A percentile compares a stretch with the other conserved stretches of the same genome.
These are phyloP conservation scores for Saitozyma sp. DNA, from an alignment of 768 basidiomycete species.

Conservation along the genomic window DNA sequence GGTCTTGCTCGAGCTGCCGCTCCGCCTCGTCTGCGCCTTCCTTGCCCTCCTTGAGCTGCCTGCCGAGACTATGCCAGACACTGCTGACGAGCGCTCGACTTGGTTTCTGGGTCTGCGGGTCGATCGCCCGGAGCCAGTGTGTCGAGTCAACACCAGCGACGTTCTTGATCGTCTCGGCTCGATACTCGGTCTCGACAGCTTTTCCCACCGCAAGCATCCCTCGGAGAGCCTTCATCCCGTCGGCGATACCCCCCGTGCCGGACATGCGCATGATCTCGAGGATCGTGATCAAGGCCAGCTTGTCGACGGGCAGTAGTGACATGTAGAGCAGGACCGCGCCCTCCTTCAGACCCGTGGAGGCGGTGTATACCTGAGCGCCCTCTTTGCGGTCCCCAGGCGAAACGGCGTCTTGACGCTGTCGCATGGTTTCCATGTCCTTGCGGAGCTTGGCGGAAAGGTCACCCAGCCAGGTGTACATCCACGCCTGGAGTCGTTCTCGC, in stretches of 20 bases:
- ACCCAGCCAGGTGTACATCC: constrained; percentile 47
- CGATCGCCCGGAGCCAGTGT: constrained; percentile 36
- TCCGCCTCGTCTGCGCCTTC: background rate
- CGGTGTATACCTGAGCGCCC: constrained; percentile 14
- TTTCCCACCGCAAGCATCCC: constrained; percentile 77
- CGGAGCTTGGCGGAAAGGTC: constrained; percentile 22
- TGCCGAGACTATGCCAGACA: constrained; percentile 34
- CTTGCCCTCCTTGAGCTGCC: constrained; percentile 5
- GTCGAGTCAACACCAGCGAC: constrained; percentile 42
- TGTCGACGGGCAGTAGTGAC: constrained; percentile 69
- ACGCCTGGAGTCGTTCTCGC: constrained; percentile 39
- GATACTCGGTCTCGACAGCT: constrained; percentile 87
- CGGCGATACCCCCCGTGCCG: constrained; percentile 70
- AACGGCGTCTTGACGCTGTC: constrained; percentile 4
- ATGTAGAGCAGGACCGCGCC: constrained; percentile 67
- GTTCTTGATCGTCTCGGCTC: constrained; percentile 68
- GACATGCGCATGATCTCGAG: constrained; percentile 77
- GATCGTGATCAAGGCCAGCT: constrained; percentile 83
- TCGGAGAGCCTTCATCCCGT: constrained; percentile 86
- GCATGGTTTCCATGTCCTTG: constrained; percentile 24
- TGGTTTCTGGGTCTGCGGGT: constrained; percentile 40
- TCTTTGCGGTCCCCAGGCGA: background rate
- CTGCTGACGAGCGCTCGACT: constrained; percentile 21
- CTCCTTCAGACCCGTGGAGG: constrained; percentile 32
- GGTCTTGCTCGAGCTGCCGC: constrained; percentile 11